A percentile compares a stretch with the other conserved stretches of the same genome.
Evolutionary conservation across 176 grass and related monocot genomes (phyloP).

Genomic region (Cymbopogon citratus): DNA sequence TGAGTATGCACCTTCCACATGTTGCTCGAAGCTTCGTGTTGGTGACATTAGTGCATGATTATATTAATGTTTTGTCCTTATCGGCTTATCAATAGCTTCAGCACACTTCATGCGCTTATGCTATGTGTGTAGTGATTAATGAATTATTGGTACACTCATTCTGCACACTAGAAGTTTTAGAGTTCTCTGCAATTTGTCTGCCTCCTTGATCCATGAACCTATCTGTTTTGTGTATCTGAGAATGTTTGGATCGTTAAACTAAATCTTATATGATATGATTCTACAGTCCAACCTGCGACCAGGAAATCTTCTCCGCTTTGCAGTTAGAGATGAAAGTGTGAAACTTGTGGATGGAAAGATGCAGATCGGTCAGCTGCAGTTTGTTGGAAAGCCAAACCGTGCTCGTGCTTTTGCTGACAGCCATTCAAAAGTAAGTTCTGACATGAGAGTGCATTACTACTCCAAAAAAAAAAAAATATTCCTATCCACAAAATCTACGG

Average conservation of each 20-base stretch:
- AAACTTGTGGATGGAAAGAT: constrained; percentile 81
- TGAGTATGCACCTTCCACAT: neutral
- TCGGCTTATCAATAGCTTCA: neutral
- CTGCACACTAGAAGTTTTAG: neutral
- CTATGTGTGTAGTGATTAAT: neutral
- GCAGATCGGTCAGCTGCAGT: constrained; percentile 57
- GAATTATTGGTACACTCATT: neutral
- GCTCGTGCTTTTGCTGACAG: constrained; percentile 79
- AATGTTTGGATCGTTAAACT: constrained; percentile 10
- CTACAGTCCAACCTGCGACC: constrained; percentile 55
- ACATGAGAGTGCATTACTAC: neutral
- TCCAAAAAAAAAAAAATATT: constrained; percentile 2
- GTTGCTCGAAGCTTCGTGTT: neutral
- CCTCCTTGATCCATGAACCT: neutral
- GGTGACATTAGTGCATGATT: neutral
- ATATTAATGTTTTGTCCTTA: neutral
- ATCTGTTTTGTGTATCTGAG: neutral
- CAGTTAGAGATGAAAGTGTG: constrained; percentile 76
- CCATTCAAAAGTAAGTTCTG: constrained; percentile 75
- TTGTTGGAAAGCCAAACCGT: constrained; percentile 62
- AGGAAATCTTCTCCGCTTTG: constrained; percentile 74
- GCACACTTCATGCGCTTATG: neutral
- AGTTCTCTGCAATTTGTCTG: neutral
- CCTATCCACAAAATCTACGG: neutral
- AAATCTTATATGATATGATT: constrained; percentile 1